Percentiles rank a stretch among this genome's conserved stretches.
Conservation (phyloP, 805 yeast genomes). For the Barnettozyma populi region DNA sequence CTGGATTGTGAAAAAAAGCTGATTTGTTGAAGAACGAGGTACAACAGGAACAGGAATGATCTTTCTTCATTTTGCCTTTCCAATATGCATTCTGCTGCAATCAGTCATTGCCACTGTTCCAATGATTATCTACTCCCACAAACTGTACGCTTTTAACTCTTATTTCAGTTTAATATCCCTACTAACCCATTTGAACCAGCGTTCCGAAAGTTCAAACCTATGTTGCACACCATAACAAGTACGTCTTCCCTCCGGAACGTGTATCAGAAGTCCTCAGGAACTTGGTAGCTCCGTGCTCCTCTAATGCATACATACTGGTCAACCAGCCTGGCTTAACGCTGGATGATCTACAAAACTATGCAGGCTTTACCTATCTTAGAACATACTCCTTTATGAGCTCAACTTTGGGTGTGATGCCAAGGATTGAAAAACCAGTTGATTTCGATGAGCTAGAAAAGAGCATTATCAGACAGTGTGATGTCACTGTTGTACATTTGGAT, state of each 20-base stretch:
- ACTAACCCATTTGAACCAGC: conserved; percentile 4
- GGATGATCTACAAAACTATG: conserved; percentile 40
- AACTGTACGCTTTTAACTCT: conserved; percentile 12
- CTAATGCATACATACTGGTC: conserved; percentile 53
- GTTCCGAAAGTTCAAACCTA: conserved; percentile 26
- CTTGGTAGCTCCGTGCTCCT: conserved; percentile 37
- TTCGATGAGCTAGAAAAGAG: conserved; percentile 37
- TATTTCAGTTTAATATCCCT: not conserved
- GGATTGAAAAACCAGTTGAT: conserved; percentile 35
- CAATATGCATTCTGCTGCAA: not conserved
- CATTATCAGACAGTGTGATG: conserved; percentile 46
- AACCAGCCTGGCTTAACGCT: conserved; percentile 47
- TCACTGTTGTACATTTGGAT: conserved; percentile 37
- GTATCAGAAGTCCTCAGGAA: conserved; percentile 28
- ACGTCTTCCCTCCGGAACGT: conserved; percentile 23
- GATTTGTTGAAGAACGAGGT: not conserved
- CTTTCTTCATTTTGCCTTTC: not conserved
- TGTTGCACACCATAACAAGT: conserved; percentile 18
- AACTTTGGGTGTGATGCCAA: conserved; percentile 54
- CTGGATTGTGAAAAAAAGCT: not conserved
- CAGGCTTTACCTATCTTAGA: conserved; percentile 43
- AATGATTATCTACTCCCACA: conserved; percentile 18
- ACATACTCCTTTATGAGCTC: conserved; percentile 52
- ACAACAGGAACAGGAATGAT: not conserved
- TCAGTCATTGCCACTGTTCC: conserved; percentile 12